Evolutionary conservation across 1,284 basidiomycete species (phyloP).

Genomic region (Austropuccinia psidii): DNA sequence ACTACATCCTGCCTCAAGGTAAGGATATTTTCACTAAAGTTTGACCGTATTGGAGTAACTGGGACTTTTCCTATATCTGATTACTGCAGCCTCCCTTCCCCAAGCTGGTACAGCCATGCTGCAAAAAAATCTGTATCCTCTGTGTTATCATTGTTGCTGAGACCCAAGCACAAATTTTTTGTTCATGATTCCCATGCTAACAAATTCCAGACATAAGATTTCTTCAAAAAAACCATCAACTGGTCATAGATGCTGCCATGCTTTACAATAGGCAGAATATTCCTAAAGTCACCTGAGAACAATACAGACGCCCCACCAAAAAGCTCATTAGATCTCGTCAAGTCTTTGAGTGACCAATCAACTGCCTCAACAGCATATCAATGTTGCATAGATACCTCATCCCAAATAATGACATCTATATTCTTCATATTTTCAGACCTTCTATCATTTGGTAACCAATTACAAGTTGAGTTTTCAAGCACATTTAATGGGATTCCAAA

Average conservation of each 20-base stretch:
- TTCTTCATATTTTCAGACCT: no score
- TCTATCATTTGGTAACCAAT: no score
- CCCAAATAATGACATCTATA: no score
- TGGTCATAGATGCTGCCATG: not conserved
- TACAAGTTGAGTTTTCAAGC: no score
- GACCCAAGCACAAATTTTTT: not conserved
- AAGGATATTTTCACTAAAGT: no score
- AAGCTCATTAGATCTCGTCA: not conserved
- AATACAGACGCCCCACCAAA: not conserved
- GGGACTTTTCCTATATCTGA: no score
- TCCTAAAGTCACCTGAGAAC: conserved; percentile 6
- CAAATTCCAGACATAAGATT: not conserved
- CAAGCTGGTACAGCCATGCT: not conserved
- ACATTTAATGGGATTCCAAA: no score
- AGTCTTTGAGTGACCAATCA: not conserved
- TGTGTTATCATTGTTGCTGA: not conserved
- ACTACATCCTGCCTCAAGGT: not conserved
- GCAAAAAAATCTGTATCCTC: not conserved
- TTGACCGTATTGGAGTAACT: no score
- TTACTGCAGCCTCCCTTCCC: not conserved
- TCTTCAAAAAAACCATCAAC: not conserved
- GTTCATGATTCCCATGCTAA: not conserved
- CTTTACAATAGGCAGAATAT: conserved; percentile 8
- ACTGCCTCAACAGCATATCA: no score
- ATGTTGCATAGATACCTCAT: no score